Base-by-base conservation (phyloP, 2,329 filamentous ascomycete genomes). In the Cladophialophora immunda region DNA sequence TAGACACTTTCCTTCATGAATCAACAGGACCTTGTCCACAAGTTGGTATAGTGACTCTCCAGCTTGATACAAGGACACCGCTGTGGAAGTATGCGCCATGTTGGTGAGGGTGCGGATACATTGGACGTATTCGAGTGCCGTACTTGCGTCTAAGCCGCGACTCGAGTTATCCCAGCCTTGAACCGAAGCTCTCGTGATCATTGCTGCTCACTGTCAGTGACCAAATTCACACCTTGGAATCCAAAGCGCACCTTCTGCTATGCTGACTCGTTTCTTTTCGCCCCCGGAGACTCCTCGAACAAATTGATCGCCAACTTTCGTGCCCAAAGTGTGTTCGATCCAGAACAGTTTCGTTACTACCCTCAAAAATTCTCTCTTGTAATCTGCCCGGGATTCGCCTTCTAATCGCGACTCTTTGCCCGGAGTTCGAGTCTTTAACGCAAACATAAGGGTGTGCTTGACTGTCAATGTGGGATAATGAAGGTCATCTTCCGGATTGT, bases 111-210 rank as follows among this genome's bases (percentile, higher is more conserved):
- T 82, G 17, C 90, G 83, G 30, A 94, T 79, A 15, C 87, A 86
- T 70, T 90, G 84, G 4, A 91, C 89, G 68, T 93, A 94, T 72
- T 92, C 89, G 45, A 92, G 78, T 0, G 91, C 91, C 0, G 89
- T 93, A 7, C 88, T 88, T 0, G 89, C 88, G 76, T 94, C 92
- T 0, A 94, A 82, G 11, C 92, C 92, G 59, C 86, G 84, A 0
- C 91, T 94, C 27, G 85, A 89, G 70, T 92, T 92, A 67, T 91
- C 92, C 92, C 92, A 95, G 67, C 89, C 90, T 75, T 92, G 89
- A 1, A 87, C 81, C 50, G 84, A 88, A 1, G 87, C 86, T n/a
- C 80, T 80, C 17, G 89, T 89, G 11, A 93, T 81, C 67, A 90
- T 85, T 71, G 92, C 92, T 78, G 95, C 92, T 22, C 0, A 90